phyloP scores from a whole-genome alignment of 805 yeast species.

The Zygosaccharomyces siamensis region DNA sequence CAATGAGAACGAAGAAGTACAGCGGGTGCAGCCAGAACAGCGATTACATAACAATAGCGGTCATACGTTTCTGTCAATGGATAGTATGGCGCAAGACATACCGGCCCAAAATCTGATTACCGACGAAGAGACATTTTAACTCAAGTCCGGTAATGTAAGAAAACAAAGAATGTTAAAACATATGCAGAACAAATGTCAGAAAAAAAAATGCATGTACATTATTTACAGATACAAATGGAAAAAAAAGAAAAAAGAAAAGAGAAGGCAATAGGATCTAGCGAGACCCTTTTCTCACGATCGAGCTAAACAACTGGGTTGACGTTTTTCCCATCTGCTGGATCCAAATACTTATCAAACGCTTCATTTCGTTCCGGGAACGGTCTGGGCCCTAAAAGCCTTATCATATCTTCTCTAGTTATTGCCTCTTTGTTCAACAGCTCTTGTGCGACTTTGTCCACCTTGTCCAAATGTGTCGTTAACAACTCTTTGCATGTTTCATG shows the following conservation, averaged over 20 bases:
- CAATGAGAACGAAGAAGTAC: background rate
- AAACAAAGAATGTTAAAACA: background rate
- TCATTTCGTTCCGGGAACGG: conserved; percentile 88
- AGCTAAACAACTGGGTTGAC: background rate
- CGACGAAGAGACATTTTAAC: conserved; percentile 35
- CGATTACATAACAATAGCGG: background rate
- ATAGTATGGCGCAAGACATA: conserved; percentile 3
- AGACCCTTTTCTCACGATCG: background rate
- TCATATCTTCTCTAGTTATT: conserved; percentile 91
- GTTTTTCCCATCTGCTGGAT: conserved; percentile 23
- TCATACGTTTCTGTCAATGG: background rate
- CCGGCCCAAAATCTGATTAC: conserved; percentile 30
- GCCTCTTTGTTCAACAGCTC: conserved; percentile 83
- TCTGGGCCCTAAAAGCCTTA: conserved; percentile 81
- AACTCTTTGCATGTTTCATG: conserved; percentile 64
- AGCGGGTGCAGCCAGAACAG: background rate
- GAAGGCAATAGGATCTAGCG: background rate
- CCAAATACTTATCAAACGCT: conserved; percentile 85
- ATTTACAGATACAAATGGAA: background rate
- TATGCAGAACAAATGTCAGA: background rate
- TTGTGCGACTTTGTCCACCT: conserved; percentile 82
- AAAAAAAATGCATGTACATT: background rate
- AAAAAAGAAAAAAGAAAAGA: background rate
- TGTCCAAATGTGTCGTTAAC: conserved; percentile 59
- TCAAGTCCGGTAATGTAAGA: background rate